Percentiles rank a stretch among this genome's conserved stretches.
Conservation (phyloP, 2,329 filamentous ascomycete species). For the Aspergillus bombycis region DNA sequence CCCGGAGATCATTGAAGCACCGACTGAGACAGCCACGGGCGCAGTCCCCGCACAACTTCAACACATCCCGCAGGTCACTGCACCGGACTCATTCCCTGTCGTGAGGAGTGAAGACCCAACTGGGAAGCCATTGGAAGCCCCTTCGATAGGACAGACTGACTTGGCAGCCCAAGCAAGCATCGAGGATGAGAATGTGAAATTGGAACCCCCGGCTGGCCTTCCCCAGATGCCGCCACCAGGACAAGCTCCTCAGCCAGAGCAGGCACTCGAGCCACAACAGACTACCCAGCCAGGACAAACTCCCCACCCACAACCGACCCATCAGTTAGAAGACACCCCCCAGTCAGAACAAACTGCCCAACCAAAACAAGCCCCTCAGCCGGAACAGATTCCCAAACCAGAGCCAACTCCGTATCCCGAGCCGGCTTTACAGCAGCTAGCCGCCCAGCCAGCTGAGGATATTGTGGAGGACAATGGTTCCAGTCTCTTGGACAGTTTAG, state of each 20-base stretch:
- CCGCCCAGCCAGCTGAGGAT: constrained; percentile 3
- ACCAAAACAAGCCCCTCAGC: neutral
- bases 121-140: neutral
- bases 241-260: neutral
- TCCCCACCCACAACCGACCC: neutral
- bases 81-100: neutral
- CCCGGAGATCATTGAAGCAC: constrained; percentile 5
- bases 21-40: neutral
- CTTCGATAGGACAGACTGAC: neutral
- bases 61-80: neutral
- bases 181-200: neutral
- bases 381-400: neutral
- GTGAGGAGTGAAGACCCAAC: constrained; percentile 21
- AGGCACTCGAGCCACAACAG: neutral
- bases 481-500: constrained; percentile 53
- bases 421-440: neutral
- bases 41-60: constrained; percentile 8
- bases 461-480: constrained; percentile 34
- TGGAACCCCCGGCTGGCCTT: neutral
- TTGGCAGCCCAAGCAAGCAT: neutral
- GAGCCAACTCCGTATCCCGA: neutral
- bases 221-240: neutral
- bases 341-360: neutral
- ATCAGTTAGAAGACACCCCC: neutral
- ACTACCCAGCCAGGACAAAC: neutral